Conservation (phyloP, 2,329 filamentous ascomycete species). For the Fusarium zealandicum region DNA sequence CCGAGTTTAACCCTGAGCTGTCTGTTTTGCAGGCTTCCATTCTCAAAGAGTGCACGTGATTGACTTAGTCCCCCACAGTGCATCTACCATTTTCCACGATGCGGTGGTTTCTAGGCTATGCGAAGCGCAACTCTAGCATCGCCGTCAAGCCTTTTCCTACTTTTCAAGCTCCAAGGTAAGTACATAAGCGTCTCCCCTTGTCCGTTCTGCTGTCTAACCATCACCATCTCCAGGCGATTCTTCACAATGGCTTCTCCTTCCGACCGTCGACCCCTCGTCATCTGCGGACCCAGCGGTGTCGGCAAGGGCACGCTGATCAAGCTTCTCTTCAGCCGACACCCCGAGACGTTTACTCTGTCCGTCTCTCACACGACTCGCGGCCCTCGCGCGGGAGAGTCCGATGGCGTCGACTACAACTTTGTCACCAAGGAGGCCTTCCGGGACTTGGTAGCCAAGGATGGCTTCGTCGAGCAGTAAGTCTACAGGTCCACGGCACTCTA, state of each 20-base stretch:
- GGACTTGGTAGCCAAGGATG: conserved; percentile 68
- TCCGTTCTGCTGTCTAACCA: not conserved
- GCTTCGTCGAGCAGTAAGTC: conserved; percentile 76
- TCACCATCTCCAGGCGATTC: conserved; percentile 7
- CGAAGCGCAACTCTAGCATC: conserved; percentile 25
- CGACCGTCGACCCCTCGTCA: conserved; percentile 72
- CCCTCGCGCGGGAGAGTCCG: conserved; percentile 77
- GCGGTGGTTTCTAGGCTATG: conserved; percentile 26
- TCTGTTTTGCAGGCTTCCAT: not conserved
- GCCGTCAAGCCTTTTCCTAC: conserved; percentile 7
- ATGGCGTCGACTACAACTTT: conserved; percentile 85
- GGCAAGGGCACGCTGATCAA: conserved; percentile 84
- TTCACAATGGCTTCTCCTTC: conserved; percentile 45
- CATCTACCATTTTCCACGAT: conserved; percentile 22
- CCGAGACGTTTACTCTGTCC: conserved; percentile 61
- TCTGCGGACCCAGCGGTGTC: conserved; percentile 80
- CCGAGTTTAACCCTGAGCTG: too few species aligned
- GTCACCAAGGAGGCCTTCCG: conserved; percentile 71
- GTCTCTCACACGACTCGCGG: conserved; percentile 80
- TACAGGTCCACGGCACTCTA: not conserved
- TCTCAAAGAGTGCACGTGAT: conserved; percentile 13
- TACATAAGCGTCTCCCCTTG: not conserved
- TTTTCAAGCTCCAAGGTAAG: conserved; percentile 18
- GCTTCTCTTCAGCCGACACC: conserved; percentile 67
- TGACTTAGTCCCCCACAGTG: conserved; percentile 19